Conservation (phyloP, 78 protist species). For the Tieghemostelium lacteum region DNA sequence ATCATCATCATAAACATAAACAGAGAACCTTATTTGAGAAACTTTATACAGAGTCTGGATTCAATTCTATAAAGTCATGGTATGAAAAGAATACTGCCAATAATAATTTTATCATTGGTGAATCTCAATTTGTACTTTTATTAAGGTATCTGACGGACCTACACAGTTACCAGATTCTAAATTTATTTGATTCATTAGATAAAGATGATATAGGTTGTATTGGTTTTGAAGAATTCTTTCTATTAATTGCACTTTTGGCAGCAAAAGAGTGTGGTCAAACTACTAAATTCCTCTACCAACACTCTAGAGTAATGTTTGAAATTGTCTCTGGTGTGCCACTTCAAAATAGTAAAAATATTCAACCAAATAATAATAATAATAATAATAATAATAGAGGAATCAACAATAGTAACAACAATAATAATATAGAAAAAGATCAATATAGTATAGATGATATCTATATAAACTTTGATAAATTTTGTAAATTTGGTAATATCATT, state of each 20-base stretch:
- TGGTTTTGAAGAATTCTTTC: constrained; percentile 70
- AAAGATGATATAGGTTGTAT: constrained; percentile 43
- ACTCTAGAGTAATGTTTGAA: constrained; percentile 56
- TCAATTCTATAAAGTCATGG: constrained; percentile 37
- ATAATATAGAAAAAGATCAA: not conserved
- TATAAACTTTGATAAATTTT: constrained; percentile 58
- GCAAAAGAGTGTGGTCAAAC: constrained; percentile 68
- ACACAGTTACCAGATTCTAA: constrained; percentile 12
- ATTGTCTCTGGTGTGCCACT: constrained; percentile 7
- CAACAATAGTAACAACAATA: not conserved
- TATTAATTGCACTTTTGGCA: constrained; percentile 22
- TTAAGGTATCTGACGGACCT: constrained; percentile 54
- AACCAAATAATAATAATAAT: not conserved
- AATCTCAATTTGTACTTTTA: constrained; percentile 28
- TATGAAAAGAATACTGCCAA: constrained; percentile 43
- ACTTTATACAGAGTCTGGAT: constrained; percentile 69
- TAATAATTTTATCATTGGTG: constrained; percentile 33
- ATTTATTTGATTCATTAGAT: constrained; percentile 62
- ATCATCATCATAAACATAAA: not conserved
- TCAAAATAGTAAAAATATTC: not conserved
- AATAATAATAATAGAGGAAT: not conserved
- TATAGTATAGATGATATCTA: not conserved
- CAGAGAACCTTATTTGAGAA: constrained; percentile 56
- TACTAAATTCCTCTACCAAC: constrained; percentile 63
- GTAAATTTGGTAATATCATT: constrained; percentile 52